Conservation (phyloP, 805 yeast species). For the Debaryomyces tyrocola region DNA sequence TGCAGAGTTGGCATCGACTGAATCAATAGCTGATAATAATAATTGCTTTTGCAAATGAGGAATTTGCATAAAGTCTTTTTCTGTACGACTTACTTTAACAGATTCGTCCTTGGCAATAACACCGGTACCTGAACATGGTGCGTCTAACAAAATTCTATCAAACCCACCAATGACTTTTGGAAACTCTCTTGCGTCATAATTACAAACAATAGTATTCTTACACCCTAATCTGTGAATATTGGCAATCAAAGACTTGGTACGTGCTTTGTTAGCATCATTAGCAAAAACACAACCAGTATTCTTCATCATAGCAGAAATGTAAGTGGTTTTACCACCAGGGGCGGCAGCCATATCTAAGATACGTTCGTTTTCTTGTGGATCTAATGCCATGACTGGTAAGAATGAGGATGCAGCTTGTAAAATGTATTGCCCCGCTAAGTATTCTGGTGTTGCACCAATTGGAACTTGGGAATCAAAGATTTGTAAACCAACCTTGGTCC, state of each 20-base stretch:
- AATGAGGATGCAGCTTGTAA: constrained; percentile 98
- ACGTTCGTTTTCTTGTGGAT: constrained; percentile 96
- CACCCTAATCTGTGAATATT: constrained; percentile 97
- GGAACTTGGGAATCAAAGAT: constrained; percentile 99
- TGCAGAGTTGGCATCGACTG: constrained; percentile 88
- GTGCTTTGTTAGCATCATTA: constrained; percentile 92
- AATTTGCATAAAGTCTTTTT: constrained; percentile 92
- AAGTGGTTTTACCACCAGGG: constrained; percentile 98
- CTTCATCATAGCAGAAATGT: constrained; percentile 93
- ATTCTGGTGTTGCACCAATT: constrained; percentile 99
- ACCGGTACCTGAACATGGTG: constrained; percentile 99
- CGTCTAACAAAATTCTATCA: constrained; percentile 91
- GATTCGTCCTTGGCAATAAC: constrained; percentile 96
- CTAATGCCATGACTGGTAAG: constrained; percentile 95
- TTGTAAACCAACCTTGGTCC: constrained; percentile 98
- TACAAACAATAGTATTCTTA: constrained; percentile 92
- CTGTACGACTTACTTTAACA: constrained; percentile 90
- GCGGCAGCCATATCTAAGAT: constrained; percentile 99
- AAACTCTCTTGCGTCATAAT: constrained; percentile 97
- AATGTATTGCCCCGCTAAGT: constrained; percentile 95
- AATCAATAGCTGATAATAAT: constrained; percentile 91
- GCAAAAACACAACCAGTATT: constrained; percentile 98
- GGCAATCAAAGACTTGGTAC: constrained; percentile 95
- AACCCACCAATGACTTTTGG: constrained; percentile 98
- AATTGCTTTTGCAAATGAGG: constrained; percentile 97